Percentiles rank a stretch among this genome's conserved stretches.
These are phyloP conservation scores for Adansonia grandidieri DNA, from an alignment of 441 rosid genomes.

Conservation along the genomic window DNA sequence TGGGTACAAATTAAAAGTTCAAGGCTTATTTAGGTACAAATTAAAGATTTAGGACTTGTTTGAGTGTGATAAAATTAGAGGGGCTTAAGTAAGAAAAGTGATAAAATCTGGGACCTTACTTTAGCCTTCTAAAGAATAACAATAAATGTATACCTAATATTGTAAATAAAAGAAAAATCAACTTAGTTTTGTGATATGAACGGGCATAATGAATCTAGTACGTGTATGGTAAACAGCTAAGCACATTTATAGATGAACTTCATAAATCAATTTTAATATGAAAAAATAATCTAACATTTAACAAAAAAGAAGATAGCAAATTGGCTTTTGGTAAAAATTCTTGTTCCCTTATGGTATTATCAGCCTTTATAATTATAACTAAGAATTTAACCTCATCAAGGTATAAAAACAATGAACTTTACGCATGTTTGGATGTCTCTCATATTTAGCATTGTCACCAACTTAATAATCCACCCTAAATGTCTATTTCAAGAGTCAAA, in stretches of 20 bases:
- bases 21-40: not conserved
- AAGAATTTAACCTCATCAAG: not conserved
- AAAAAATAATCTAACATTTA: not conserved
- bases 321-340: not conserved
- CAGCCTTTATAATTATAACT: not conserved
- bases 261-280: not conserved
- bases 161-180: not conserved
- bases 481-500: not conserved
- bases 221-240: not conserved
- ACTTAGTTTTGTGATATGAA: not conserved
- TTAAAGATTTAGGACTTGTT: not conserved
- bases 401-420: not conserved
- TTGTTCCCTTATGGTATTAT: not conserved
- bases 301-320: not conserved
- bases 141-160: not conserved
- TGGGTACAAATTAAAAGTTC: not conserved
- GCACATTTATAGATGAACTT: not conserved
- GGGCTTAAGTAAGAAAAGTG: not conserved
- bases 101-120: not conserved
- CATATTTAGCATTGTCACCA: not conserved
- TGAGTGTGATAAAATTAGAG: not conserved
- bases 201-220: not conserved
- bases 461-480: slow-evolving; percentile 9
- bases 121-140: not conserved
- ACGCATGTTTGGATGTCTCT: not conserved